These are phyloP conservation scores for Mortierella sp. DNA, from an alignment of 371 early-diverging fungal species.

Conservation along the genomic window DNA sequence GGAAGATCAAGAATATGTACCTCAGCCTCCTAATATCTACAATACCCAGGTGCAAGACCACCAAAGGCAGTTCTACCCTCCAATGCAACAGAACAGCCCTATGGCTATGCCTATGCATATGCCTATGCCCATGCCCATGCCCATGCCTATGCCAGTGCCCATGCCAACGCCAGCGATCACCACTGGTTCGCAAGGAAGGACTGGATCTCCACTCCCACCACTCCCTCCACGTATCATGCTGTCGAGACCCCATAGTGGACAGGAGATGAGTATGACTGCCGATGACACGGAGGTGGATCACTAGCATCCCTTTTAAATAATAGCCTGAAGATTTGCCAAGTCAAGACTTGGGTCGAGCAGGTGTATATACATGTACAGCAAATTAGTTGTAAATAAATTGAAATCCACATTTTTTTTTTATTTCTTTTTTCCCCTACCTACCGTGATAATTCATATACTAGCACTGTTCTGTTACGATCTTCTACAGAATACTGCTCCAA, in stretches of 20 bases:
- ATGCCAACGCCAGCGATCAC: neutral
- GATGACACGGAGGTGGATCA: neutral
- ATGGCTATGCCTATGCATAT: conserved; percentile 11
- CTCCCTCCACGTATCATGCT: conserved; percentile 21
- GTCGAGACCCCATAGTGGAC: conserved; percentile 19
- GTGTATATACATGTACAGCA: neutral
- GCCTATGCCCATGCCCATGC: conserved; percentile 16
- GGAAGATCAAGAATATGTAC: conserved; percentile 25
- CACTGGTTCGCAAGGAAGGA: neutral
- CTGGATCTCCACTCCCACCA: conserved; percentile 1
- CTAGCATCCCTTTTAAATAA: neutral
- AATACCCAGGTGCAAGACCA: neutral
- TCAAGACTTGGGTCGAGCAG: neutral
- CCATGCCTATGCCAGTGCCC: conserved; percentile 9
- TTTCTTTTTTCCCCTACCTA: neutral
- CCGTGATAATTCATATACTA: conserved; percentile 47
- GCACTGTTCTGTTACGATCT: conserved; percentile 47
- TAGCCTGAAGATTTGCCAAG: neutral
- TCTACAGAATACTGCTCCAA: conserved; percentile 29
- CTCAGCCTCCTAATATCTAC: neutral
- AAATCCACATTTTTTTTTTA: neutral
- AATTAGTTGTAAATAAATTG: conserved; percentile 7
- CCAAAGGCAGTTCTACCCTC: conserved; percentile 14
- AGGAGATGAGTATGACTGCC: conserved; percentile 18
- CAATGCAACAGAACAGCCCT: conserved; percentile 16